A percentile compares a stretch with the other conserved stretches of the same genome.
phyloP scores from a whole-genome alignment of 176 grass and related monocot species.

The Hordeum vulgare region DNA sequence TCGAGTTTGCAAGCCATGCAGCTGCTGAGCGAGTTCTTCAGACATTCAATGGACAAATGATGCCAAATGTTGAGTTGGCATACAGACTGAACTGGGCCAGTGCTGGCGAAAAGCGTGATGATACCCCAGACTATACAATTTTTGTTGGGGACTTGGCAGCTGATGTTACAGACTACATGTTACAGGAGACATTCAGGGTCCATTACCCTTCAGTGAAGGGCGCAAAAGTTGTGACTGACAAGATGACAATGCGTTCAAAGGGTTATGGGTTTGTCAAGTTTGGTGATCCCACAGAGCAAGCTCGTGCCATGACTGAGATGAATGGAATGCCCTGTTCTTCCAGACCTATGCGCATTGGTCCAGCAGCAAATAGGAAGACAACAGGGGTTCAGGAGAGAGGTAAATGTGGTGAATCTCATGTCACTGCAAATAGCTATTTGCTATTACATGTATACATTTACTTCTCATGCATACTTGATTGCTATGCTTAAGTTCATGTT shows the following conservation, averaged over 20 bases:
- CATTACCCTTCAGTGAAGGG: slow-evolving; percentile 89
- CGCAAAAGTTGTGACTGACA: slow-evolving; percentile 95
- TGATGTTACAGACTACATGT: slow-evolving; percentile 90
- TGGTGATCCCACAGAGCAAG: slow-evolving; percentile 74
- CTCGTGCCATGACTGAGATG: slow-evolving; percentile 96
- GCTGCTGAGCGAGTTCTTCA: slow-evolving; percentile 79
- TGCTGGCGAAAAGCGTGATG: slow-evolving; percentile 89
- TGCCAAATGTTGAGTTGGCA: slow-evolving; percentile 73
- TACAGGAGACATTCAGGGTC: slow-evolving; percentile 86
- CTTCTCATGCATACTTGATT: slow-evolving; percentile 5
- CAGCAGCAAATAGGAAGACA: slow-evolving; percentile 76
- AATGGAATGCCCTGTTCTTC: slow-evolving; percentile 89
- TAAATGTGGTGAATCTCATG: slow-evolving; percentile 21
- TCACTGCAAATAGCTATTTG: not conserved
- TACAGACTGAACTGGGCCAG: slow-evolving; percentile 93
- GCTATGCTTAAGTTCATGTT: slow-evolving; percentile 2
- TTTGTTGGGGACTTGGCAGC: slow-evolving; percentile 93
- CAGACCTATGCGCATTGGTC: slow-evolving; percentile 88
- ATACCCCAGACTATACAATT: slow-evolving; percentile 76
- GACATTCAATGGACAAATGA: slow-evolving; percentile 75
- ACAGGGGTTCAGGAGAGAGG: slow-evolving; percentile 71
- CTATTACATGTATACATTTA: not conserved
- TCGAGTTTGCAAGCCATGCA: slow-evolving; percentile 68
- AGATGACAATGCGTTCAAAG: slow-evolving; percentile 82
- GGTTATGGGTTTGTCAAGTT: slow-evolving; percentile 99